phyloP scores from a whole-genome alignment of 805 yeast species.

The Candida berthetii region DNA sequence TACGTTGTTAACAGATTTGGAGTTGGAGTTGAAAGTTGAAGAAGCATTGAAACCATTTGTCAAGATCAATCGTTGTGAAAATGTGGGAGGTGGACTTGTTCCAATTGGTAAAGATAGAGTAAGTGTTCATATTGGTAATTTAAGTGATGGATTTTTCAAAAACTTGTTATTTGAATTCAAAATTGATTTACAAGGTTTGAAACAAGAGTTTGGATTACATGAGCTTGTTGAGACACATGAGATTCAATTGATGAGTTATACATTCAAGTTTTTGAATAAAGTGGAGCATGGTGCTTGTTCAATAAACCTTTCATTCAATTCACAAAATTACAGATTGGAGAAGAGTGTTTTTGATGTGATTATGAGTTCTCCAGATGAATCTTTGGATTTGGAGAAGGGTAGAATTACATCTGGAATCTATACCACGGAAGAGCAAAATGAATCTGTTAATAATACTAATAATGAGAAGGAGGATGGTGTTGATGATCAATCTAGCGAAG shows the following conservation, averaged over 20 bases:
- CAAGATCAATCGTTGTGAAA: not conserved
- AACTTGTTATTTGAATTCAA: constrained; percentile 9
- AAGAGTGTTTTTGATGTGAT: not conserved
- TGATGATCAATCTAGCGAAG: no score
- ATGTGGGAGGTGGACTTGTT: constrained; percentile 1
- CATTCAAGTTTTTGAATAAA: not conserved
- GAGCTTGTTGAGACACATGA: constrained; percentile 3
- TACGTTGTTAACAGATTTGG: not conserved
- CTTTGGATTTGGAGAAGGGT: no score
- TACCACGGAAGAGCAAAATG: no score
- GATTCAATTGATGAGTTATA: constrained; percentile 10
- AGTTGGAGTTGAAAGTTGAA: not conserved
- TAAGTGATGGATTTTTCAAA: constrained; percentile 16
- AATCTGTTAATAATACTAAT: no score
- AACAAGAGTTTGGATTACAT: not conserved
- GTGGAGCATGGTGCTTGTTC: not conserved
- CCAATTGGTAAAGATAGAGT: not conserved
- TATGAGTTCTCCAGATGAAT: not conserved
- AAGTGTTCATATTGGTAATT: constrained; percentile 8
- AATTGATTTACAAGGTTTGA: constrained; percentile 4
- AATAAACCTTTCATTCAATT: not conserved
- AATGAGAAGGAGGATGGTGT: no score
- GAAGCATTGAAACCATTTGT: not conserved
- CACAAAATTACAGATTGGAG: not conserved
- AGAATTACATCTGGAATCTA: no score